A percentile compares a stretch with the other conserved stretches of the same genome.
These are phyloP conservation scores for Dictyostelium brefeldianum DNA, from an alignment of 78 protist genomes.

Conservation along the genomic window DNA sequence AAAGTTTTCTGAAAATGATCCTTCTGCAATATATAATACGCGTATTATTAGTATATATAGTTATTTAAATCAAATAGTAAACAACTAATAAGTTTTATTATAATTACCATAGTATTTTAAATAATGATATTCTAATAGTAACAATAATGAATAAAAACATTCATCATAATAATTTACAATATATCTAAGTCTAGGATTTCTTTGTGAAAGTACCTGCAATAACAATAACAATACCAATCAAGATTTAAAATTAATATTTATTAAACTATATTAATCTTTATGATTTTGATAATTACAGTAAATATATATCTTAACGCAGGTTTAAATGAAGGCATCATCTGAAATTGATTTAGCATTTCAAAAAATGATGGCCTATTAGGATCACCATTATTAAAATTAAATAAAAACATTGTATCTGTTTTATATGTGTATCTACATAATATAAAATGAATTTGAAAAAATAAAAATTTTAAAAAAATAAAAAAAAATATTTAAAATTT, in stretches of 20 bases:
- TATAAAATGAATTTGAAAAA: not conserved
- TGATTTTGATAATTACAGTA: not conserved
- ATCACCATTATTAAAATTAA: constrained; percentile 76
- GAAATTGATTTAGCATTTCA: constrained; percentile 84
- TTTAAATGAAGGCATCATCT: constrained; percentile 86
- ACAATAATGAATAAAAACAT: constrained; percentile 69
- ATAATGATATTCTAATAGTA: constrained; percentile 81
- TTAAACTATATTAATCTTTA: not conserved
- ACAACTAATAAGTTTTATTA: not conserved
- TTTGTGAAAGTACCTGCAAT: constrained; percentile 38
- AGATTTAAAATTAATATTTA: not conserved
- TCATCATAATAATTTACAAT: constrained; percentile 81
- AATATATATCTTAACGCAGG: constrained; percentile 83
- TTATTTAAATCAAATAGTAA: not conserved
- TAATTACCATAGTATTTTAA: constrained; percentile 73
- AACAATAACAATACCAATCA: not conserved
- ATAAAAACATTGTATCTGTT: constrained; percentile 36
- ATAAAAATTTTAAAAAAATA: no score
- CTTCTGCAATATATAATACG: constrained; percentile 40
- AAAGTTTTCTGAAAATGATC: constrained; percentile 85
- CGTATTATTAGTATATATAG: not conserved
- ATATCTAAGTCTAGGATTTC: constrained; percentile 51
- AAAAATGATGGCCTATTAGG: constrained; percentile 85
- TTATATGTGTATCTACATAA: not conserved
- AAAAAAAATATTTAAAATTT: no score